A percentile compares a stretch with the other conserved stretches of the same genome.
These are phyloP conservation scores for Capsella rubella DNA, from an alignment of 441 rosid species.

Conservation along the genomic window DNA sequence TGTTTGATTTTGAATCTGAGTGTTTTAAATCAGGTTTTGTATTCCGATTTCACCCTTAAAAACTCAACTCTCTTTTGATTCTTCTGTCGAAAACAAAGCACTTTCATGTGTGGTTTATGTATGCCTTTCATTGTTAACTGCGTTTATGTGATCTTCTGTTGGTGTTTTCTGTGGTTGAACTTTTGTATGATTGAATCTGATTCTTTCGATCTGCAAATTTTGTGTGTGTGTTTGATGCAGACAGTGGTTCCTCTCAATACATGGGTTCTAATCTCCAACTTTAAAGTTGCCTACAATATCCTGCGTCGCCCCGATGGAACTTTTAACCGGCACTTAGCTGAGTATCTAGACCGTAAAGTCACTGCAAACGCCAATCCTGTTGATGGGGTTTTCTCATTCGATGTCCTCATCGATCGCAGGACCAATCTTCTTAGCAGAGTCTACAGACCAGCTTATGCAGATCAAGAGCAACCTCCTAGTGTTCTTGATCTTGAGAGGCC, in stretches of 20 bases:
- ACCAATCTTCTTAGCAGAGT: conserved; percentile 54
- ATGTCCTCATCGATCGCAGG: conserved; percentile 55
- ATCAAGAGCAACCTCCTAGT: conserved; percentile 44
- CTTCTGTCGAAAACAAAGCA: conserved; percentile 5
- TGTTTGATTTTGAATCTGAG: conserved; percentile 4
- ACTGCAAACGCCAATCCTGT: conserved; percentile 58
- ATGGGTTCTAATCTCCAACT: conserved; percentile 75
- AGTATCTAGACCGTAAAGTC: conserved; percentile 73
- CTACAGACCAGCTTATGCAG: conserved; percentile 55
- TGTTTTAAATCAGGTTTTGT: background rate
- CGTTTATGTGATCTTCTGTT: conserved; percentile 16
- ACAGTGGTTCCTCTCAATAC: conserved; percentile 77
- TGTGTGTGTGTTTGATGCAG: conserved; percentile 45
- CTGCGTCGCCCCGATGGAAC: conserved; percentile 73
- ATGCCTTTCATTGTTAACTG: conserved; percentile 9
- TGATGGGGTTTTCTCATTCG: conserved; percentile 70
- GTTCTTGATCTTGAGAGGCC: conserved; percentile 59
- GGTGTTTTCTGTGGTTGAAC: background rate
- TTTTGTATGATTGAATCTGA: background rate
- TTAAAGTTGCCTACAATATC: conserved; percentile 65
- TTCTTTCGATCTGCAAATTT: background rate
- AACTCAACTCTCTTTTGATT: background rate
- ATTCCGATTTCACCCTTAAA: background rate
- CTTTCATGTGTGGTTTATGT: background rate
- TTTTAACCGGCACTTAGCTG: conserved; percentile 73